phyloP scores from a whole-genome alignment of 148 eudicot species.

The Diospyros kaki region DNA sequence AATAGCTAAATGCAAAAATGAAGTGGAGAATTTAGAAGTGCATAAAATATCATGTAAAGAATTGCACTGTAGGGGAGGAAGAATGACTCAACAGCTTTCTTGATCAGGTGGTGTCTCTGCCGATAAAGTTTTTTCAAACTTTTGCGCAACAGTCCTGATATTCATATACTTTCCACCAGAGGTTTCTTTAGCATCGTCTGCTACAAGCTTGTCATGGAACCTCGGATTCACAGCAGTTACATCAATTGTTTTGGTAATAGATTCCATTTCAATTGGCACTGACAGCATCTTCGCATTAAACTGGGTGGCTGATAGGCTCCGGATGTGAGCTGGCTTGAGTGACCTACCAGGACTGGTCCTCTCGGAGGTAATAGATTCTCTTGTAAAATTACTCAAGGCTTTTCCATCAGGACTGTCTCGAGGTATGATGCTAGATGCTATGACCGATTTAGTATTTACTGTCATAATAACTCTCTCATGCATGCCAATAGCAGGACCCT shows the following conservation, averaged over 20 bases:
- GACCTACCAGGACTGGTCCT: slow-evolving; percentile 26
- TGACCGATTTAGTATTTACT: slow-evolving; percentile 38
- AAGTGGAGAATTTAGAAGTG: not conserved
- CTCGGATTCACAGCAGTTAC: slow-evolving; percentile 17
- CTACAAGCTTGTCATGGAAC: slow-evolving; percentile 32
- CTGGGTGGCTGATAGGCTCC: slow-evolving; percentile 37
- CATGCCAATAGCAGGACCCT: slow-evolving; percentile 27
- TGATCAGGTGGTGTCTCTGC: slow-evolving; percentile 28
- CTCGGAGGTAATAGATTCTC: slow-evolving; percentile 48
- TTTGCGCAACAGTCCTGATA: slow-evolving; percentile 31
- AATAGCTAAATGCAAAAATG: too few relatives aligned
- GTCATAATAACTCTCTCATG: slow-evolving; percentile 39
- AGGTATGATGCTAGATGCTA: slow-evolving; percentile 53
- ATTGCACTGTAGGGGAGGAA: not conserved
- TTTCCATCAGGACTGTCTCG: slow-evolving; percentile 55
- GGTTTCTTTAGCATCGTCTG: slow-evolving; percentile 41
- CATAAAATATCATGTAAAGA: not conserved
- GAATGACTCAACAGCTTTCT: slow-evolving; percentile 35
- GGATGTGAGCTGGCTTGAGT: slow-evolving; percentile 40
- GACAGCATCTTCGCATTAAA: slow-evolving; percentile 33
- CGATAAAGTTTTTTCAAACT: slow-evolving; percentile 34
- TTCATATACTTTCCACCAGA: slow-evolving; percentile 41
- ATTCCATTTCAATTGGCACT: slow-evolving; percentile 25
- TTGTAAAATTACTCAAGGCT: slow-evolving; percentile 33
- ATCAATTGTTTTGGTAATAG: slow-evolving; percentile 15